phyloP scores from a whole-genome alignment of 352 stramenopile species.

The Hyaloperonospora brassicae region DNA sequence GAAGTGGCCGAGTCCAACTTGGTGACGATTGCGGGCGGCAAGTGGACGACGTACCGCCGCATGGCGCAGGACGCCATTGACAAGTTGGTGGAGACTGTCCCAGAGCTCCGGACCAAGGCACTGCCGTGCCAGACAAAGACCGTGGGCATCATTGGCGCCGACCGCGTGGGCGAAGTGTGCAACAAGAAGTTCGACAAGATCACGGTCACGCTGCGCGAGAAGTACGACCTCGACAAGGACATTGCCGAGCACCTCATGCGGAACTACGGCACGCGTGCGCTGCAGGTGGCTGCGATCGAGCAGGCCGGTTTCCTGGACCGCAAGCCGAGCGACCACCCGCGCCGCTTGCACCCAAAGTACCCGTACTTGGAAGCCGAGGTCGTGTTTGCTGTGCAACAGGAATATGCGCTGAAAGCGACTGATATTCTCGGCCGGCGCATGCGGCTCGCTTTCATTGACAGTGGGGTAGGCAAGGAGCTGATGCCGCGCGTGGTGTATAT shows the following conservation, averaged over 20 bases:
- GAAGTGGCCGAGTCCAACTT: constrained; percentile 86
- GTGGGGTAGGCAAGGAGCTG: constrained; percentile 58
- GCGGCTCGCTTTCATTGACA: constrained; percentile 91
- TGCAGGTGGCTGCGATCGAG: constrained; percentile 92
- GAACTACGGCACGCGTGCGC: constrained; percentile 93
- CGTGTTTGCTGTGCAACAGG: constrained; percentile 88
- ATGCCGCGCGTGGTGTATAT: constrained; percentile 87
- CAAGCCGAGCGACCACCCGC: constrained; percentile 79
- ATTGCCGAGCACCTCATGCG: constrained; percentile 91
- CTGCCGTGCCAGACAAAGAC: constrained; percentile 66
- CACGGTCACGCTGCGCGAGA: constrained; percentile 88
- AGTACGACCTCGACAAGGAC: constrained; percentile 91
- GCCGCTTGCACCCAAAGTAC: constrained; percentile 89
- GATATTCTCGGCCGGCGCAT: constrained; percentile 90
- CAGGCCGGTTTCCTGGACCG: constrained; percentile 72
- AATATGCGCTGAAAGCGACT: constrained; percentile 91
- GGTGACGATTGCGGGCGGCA: constrained; percentile 93
- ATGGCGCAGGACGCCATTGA: constrained; percentile 95
- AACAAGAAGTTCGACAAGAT: constrained; percentile 96
- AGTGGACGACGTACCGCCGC: constrained; percentile 95
- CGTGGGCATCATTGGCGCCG: constrained; percentile 81
- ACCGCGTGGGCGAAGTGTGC: constrained; percentile 90
- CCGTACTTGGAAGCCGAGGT: constrained; percentile 94
- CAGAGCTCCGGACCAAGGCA: constrained; percentile 67
- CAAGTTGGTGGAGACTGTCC: constrained; percentile 74